Percentiles rank a stretch among this genome's conserved stretches.
These are phyloP conservation scores for Chalaropsis thielavioides DNA, from an alignment of 2,329 filamentous ascomycete species.

Conservation along the genomic window DNA sequence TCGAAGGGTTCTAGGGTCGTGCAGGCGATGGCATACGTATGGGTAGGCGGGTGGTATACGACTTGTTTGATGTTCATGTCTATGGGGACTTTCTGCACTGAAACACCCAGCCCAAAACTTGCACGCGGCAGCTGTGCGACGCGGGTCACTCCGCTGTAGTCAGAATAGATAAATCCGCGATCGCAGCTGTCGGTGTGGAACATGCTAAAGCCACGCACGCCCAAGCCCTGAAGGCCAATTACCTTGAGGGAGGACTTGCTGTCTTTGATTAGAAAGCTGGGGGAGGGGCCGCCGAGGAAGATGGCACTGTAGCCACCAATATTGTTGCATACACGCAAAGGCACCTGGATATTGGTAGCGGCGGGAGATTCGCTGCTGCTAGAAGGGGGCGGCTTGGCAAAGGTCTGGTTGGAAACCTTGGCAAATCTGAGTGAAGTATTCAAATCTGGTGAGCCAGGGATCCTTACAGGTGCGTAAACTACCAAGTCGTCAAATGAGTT, in stretches of 20 bases:
- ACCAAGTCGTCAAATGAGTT: constrained; percentile 69
- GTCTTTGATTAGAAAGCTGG: constrained; percentile 71
- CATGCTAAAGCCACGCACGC: constrained; percentile 55
- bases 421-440: constrained; percentile 54
- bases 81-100: constrained; percentile 56
- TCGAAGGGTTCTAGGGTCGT: constrained; percentile 57
- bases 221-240: constrained; percentile 53
- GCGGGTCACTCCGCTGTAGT: constrained; percentile 55
- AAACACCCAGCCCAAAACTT: constrained; percentile 61
- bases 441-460: constrained; percentile 37
- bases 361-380: constrained; percentile 37
- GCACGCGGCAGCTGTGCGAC: constrained; percentile 55
- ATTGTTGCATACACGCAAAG: constrained; percentile 45
- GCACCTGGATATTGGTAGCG: constrained; percentile 33
- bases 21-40: constrained; percentile 64
- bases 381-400: constrained; percentile 29
- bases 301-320: constrained; percentile 69
- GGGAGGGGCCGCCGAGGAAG: constrained; percentile 66
- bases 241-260: constrained; percentile 63
- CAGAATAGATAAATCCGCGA: constrained; percentile 69
- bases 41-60: constrained; percentile 60
- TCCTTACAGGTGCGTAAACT: constrained; percentile 59
- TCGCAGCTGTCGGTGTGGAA: constrained; percentile 69
- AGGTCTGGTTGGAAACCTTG: constrained; percentile 53
- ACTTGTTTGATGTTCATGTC: constrained; percentile 57